These are phyloP conservation scores for Friedmanniomyces simplex DNA, from an alignment of 495 filamentous ascomycete species.

Conservation along the genomic window DNA sequence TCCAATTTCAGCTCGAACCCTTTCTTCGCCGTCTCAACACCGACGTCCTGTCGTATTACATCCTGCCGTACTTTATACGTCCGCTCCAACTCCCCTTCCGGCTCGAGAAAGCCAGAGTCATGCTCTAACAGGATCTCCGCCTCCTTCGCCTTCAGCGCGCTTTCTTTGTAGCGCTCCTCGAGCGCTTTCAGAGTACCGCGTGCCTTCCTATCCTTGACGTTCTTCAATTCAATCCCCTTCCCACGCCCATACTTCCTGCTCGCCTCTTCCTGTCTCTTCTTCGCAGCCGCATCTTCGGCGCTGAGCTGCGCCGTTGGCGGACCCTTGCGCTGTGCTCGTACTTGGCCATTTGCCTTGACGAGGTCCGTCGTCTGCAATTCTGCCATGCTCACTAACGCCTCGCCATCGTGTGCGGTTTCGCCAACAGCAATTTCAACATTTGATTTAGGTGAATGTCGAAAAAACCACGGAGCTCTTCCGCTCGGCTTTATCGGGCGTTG, in stretches of 20 bases:
- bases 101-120: constrained; percentile 73
- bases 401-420: not conserved
- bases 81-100: constrained; percentile 76
- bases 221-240: constrained; percentile 46
- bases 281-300: constrained; percentile 21
- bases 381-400: constrained; percentile 1
- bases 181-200: constrained; percentile 65
- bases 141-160: constrained; percentile 74
- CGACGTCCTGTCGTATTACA: constrained; percentile 66
- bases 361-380: constrained; percentile 14
- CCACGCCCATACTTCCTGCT: constrained; percentile 77
- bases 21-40: constrained; percentile 78
- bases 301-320: constrained; percentile 17
- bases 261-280: constrained; percentile 42
- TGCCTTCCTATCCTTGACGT: constrained; percentile 75
- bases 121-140: constrained; percentile 91
- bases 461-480: not conserved
- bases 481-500: no score
- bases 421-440: no score
- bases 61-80: constrained; percentile 88
- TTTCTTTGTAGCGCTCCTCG: constrained; percentile 72
- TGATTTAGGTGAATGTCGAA: no score
- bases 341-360: constrained; percentile 13
- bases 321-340: constrained; percentile 21
- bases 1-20: constrained; percentile 81